A percentile compares a stretch with the other conserved stretches of the same genome.
Conservation (phyloP, 495 filamentous ascomycete species). For the Daldinia concentrica region DNA sequence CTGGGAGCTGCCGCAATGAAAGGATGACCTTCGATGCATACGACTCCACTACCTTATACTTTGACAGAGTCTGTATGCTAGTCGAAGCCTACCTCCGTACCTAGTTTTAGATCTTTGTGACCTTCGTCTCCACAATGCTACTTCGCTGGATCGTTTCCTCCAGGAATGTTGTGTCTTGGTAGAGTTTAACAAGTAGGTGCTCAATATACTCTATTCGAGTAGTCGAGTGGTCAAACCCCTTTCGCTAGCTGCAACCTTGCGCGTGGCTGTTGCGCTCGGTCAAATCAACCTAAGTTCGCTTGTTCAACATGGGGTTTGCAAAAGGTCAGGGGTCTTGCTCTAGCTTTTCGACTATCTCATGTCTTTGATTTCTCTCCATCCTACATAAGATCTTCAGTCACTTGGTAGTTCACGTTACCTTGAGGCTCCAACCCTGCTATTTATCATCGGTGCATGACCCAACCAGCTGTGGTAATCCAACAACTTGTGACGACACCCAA, state of each 20-base stretch:
- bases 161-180: slow-evolving; percentile 41
- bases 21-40: slow-evolving; percentile 38
- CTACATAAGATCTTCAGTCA: slow-evolving; percentile 13
- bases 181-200: slow-evolving; percentile 22
- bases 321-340: slow-evolving; percentile 14
- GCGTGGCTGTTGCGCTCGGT: slow-evolving; percentile 27
- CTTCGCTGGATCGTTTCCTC: slow-evolving; percentile 42
- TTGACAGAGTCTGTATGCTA: slow-evolving; percentile 14
- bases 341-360: slow-evolving; percentile 23
- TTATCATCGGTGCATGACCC: slow-evolving; percentile 30
- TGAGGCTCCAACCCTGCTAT: slow-evolving; percentile 15
- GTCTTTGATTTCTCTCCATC: slow-evolving; percentile 20
- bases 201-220: slow-evolving; percentile 30
- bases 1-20: slow-evolving; percentile 27
- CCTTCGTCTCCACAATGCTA: slow-evolving; percentile 33
- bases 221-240: slow-evolving; percentile 26
- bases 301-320: slow-evolving; percentile 24
- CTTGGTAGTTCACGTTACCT: slow-evolving; percentile 38
- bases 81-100: slow-evolving; percentile 11
- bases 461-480: slow-evolving; percentile 23
- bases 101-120: slow-evolving; percentile 22
- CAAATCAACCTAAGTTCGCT: slow-evolving; percentile 29
- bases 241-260: slow-evolving; percentile 25
- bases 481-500: slow-evolving; percentile 38
- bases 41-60: slow-evolving; percentile 23